phyloP scores from a whole-genome alignment of 768 basidiomycete species.

The Pleurotus tuber-regium region DNA sequence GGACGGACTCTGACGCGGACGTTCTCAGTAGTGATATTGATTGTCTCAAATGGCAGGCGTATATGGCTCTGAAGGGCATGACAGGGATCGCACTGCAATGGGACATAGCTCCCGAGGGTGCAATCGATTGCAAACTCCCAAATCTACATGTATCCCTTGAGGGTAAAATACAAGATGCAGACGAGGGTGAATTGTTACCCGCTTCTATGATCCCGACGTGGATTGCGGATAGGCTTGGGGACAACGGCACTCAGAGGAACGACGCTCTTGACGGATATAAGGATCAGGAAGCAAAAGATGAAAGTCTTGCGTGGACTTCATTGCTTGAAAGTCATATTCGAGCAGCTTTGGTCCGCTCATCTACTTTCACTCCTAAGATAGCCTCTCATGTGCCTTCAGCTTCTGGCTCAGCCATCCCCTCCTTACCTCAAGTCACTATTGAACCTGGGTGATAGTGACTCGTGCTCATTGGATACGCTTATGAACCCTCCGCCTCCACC shows the following conservation, averaged over 20 bases:
- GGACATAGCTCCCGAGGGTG: slow-evolving; percentile 70
- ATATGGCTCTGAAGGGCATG: slow-evolving; percentile 66
- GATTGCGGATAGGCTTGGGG: slow-evolving; percentile 58
- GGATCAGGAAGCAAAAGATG: slow-evolving; percentile 57
- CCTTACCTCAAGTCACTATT: slow-evolving; percentile 42
- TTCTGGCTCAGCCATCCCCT: slow-evolving; percentile 45
- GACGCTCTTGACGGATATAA: slow-evolving; percentile 63
- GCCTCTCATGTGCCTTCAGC: slow-evolving; percentile 28
- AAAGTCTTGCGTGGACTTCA: slow-evolving; percentile 81
- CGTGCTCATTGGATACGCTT: slow-evolving; percentile 42
- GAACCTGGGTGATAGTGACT: slow-evolving; percentile 28
- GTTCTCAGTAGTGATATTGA: slow-evolving; percentile 77
- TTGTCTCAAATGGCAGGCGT: slow-evolving; percentile 90
- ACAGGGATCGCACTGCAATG: slow-evolving; percentile 53
- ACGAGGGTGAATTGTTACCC: slow-evolving; percentile 49
- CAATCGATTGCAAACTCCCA: slow-evolving; percentile 65
- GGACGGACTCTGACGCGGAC: slow-evolving; percentile 15
- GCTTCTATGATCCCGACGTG: slow-evolving; percentile 71
- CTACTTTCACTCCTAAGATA: slow-evolving; percentile 7
- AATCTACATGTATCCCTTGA: slow-evolving; percentile 50
- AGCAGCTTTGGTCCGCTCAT: slow-evolving; percentile 60
- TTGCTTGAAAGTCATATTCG: slow-evolving; percentile 77
- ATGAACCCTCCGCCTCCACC: slow-evolving; percentile 69
- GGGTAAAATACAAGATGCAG: slow-evolving; percentile 24
- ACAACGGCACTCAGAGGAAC: slow-evolving; percentile 20